A percentile compares a stretch with the other conserved stretches of the same genome.
These are phyloP conservation scores for Calocera viscosa DNA, from an alignment of 768 basidiomycete genomes.

Conservation along the genomic window DNA sequence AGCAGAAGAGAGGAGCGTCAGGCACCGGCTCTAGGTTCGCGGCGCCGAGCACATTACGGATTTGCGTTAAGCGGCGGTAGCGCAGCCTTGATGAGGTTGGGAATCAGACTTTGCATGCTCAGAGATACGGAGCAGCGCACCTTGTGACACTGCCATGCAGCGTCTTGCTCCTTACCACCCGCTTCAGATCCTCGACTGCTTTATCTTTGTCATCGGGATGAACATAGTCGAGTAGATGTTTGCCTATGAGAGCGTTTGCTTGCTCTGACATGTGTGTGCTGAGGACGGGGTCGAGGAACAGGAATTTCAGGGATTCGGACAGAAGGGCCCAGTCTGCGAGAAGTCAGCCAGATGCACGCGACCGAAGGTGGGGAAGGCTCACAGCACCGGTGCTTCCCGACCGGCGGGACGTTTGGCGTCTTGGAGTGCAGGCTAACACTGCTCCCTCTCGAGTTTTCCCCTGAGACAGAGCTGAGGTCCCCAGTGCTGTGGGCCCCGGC, in stretches of 20 bases:
- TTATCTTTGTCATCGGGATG: conserved; percentile 74
- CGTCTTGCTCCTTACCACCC: conserved; percentile 59
- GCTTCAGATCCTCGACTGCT: conserved; percentile 59
- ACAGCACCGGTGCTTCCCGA: conserved; percentile 5
- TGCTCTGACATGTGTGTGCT: conserved; percentile 58
- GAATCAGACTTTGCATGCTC: background rate
- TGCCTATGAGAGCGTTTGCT: conserved; percentile 54
- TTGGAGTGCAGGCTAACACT: background rate
- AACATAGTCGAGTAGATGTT: conserved; percentile 61
- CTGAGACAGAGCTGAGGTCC: background rate
- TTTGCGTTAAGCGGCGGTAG: conserved; percentile 60
- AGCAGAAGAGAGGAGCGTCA: conserved; percentile 53
- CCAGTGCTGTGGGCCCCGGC: background rate
- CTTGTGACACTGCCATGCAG: conserved; percentile 78
- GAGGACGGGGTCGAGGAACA: conserved; percentile 75
- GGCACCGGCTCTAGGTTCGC: conserved; percentile 39
- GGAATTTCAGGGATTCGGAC: conserved; percentile 59
- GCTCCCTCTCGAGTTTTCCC: background rate
- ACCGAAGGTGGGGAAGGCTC: background rate
- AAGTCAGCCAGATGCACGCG: background rate
- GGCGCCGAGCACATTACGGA: conserved; percentile 62
- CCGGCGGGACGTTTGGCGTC: background rate
- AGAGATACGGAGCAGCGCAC: conserved; percentile 25
- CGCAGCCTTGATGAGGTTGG: conserved; percentile 45
- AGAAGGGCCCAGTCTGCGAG: conserved; percentile 66